Evolutionary conservation across 495 filamentous ascomycete species (phyloP), one percentile per base, ranked within the genome.

Genomic region (Letharia lupina): DNA sequence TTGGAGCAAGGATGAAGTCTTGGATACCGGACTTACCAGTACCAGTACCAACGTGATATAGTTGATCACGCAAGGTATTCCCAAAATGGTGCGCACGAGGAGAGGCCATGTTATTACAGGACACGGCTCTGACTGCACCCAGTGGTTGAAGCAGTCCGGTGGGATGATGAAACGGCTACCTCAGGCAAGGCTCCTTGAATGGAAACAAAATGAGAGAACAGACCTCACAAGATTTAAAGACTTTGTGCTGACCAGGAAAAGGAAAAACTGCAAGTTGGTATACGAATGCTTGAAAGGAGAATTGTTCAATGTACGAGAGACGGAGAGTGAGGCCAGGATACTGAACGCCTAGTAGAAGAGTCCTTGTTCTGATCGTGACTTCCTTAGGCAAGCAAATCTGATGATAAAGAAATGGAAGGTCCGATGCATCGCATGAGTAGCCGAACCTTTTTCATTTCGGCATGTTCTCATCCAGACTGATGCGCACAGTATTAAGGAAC

Each of bases 191-290:
- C 33, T 57, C 54, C 33, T 57, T 57, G 50, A 37, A 18, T 37
- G 31, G 9, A 20, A 37, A 57, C 20, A 15, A 57, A n/a, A 47
- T 31, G 10, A 15, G 28, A 37, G 7, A 59, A 16, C 28, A 18
- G 20, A 31, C 23, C 28, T 23, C 15, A 58, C 16, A 35, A 20
- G 18, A 41, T 2, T 20, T 28, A 11, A 5, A 8, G 31, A 23
- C 20, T 37, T 12, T 59, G 41, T 45, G 40, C 58, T 56, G 42
- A 44, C 12, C 40, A 16, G n/a, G 56, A 10, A 50, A 20, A 16
- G 45, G 42, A 60, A 60, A 65, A 37, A 44, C 20, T 65, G 63
- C 33, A 12, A 60, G 15, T 45, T 59, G 63, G 54, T 65, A 65
- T 60, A 44, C 52, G 33, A 33, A 65, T 60, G 41, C 54, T 39